These are phyloP conservation scores for Hericium erinaceus DNA, from an alignment of 768 basidiomycete species.

Conservation along the genomic window DNA sequence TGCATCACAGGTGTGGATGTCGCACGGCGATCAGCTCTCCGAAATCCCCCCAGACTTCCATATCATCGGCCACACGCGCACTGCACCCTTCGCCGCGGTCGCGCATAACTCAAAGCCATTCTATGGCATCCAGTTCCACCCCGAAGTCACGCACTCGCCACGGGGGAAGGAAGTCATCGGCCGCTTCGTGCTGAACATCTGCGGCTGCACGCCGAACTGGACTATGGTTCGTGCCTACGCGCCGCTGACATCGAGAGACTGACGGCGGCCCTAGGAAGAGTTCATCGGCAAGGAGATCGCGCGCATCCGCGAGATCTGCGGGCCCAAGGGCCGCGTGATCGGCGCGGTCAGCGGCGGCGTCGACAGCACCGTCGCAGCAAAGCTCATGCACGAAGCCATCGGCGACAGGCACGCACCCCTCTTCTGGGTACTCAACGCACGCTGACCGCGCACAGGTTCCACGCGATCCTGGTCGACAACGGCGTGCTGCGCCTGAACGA, in stretches of 20 bases:
- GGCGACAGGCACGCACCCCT: slow-evolving; percentile 66
- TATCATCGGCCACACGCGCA: slow-evolving; percentile 76
- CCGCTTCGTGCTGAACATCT: slow-evolving; percentile 77
- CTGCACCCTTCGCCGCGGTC: slow-evolving; percentile 88
- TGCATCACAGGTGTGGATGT: slow-evolving; percentile 90
- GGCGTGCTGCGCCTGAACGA: slow-evolving; percentile 92
- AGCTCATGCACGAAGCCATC: slow-evolving; percentile 99
- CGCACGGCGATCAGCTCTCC: slow-evolving; percentile 91
- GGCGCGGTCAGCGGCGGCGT: slow-evolving; percentile 97
- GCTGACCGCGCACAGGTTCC: slow-evolving; percentile 56
- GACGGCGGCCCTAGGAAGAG: slow-evolving; percentile 53
- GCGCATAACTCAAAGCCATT: slow-evolving; percentile 83
- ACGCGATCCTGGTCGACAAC: slow-evolving; percentile 99
- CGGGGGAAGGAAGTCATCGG: slow-evolving; percentile 85
- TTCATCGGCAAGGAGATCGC: slow-evolving; percentile 96
- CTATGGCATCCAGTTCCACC: slow-evolving; percentile 98
- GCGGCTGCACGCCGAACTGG: slow-evolving; percentile 76
- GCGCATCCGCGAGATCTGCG: slow-evolving; percentile 91
- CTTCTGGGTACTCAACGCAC: not conserved
- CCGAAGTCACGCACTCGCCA: slow-evolving; percentile 93
- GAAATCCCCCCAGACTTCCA: slow-evolving; percentile 76
- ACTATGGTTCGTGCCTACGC: slow-evolving; percentile 61
- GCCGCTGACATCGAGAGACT: not conserved
- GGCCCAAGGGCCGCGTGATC: slow-evolving; percentile 89
- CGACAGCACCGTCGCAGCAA: slow-evolving; percentile 96